Percentiles rank a stretch among this genome's conserved stretches.
Evolutionary conservation across 768 basidiomycete genomes (phyloP).

Genomic region (Kwoniella botswanensis): DNA sequence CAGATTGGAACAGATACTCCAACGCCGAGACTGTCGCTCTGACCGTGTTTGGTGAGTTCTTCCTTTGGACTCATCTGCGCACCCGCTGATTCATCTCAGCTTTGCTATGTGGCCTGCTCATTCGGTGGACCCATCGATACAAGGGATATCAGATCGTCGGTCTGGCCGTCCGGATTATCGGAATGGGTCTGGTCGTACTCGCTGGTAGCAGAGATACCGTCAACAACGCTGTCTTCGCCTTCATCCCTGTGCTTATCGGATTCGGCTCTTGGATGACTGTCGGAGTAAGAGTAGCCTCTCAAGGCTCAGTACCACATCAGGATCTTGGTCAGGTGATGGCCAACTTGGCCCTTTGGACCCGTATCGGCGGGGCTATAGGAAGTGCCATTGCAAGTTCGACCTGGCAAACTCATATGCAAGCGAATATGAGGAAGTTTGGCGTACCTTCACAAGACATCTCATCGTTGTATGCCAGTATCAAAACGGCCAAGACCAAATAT

Average conservation of each 20-base stretch:
- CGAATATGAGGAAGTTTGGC: neutral
- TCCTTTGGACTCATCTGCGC: slow-evolving; percentile 32
- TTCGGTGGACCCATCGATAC: slow-evolving; percentile 55
- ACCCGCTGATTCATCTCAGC: slow-evolving; percentile 48
- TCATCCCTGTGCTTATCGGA: slow-evolving; percentile 4
- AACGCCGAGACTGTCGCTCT: slow-evolving; percentile 14
- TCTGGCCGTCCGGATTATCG: slow-evolving; percentile 27
- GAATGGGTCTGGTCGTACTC: neutral
- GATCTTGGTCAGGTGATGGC: slow-evolving; percentile 56
- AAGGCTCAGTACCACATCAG: slow-evolving; percentile 57
- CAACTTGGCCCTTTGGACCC: slow-evolving; percentile 53
- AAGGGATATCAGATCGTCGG: slow-evolving; percentile 51
- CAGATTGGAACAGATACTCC: neutral
- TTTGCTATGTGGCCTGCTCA: slow-evolving; percentile 50
- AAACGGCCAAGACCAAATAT: too few species aligned
- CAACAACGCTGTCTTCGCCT: neutral
- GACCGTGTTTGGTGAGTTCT: too few species aligned
- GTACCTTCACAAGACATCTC: neutral
- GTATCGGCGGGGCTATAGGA: slow-evolving; percentile 55
- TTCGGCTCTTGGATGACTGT: slow-evolving; percentile 27
- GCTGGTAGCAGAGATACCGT: neutral
- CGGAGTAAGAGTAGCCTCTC: slow-evolving; percentile 50
- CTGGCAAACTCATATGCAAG: slow-evolving; percentile 29
- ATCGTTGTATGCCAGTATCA: slow-evolving; percentile 5
- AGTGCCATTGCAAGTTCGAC: slow-evolving; percentile 51